These are phyloP conservation scores for Aspergillus bridgeri DNA, from an alignment of 495 filamentous ascomycete species.

Conservation along the genomic window DNA sequence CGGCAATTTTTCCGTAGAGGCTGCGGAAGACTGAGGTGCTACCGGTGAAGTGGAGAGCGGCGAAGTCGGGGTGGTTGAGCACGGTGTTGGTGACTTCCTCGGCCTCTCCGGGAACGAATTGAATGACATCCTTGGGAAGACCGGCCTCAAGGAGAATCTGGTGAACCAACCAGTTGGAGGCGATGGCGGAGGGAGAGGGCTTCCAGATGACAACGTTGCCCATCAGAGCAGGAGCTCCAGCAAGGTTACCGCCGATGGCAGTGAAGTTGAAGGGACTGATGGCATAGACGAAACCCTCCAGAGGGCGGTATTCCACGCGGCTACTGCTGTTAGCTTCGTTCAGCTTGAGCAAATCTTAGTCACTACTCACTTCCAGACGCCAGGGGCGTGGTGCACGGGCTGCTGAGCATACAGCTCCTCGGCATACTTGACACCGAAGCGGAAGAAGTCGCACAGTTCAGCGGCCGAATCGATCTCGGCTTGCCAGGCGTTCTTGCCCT, in stretches of 20 bases:
- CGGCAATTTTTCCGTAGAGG: slow-evolving; percentile 72
- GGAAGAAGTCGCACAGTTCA: slow-evolving; percentile 86
- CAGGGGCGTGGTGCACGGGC: slow-evolving; percentile 69
- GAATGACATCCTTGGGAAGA: slow-evolving; percentile 73
- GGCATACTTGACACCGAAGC: slow-evolving; percentile 82
- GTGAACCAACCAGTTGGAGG: slow-evolving; percentile 74
- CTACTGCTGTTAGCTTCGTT: slow-evolving; percentile 25
- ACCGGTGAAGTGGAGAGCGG: slow-evolving; percentile 79
- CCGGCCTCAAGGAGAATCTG: slow-evolving; percentile 81
- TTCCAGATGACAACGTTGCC: slow-evolving; percentile 90
- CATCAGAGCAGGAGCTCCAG: slow-evolving; percentile 70
- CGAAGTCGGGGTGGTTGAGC: slow-evolving; percentile 66
- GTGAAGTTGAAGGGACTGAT: slow-evolving; percentile 89
- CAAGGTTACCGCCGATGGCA: slow-evolving; percentile 78
- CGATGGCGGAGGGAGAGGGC: slow-evolving; percentile 72
- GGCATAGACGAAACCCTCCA: slow-evolving; percentile 86
- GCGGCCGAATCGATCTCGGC: slow-evolving; percentile 95
- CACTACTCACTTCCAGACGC: slow-evolving; percentile 66
- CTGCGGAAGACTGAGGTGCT: slow-evolving; percentile 79
- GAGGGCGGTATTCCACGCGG: slow-evolving; percentile 73
- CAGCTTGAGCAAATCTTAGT: neutral
- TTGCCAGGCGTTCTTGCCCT: slow-evolving; percentile 96
- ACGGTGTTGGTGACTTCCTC: slow-evolving; percentile 71
- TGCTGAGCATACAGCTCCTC: slow-evolving; percentile 85
- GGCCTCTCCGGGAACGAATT: slow-evolving; percentile 79